Base-by-base conservation (phyloP, 176 grass and related monocot genomes). In the Rhynchospora tenuis region DNA sequence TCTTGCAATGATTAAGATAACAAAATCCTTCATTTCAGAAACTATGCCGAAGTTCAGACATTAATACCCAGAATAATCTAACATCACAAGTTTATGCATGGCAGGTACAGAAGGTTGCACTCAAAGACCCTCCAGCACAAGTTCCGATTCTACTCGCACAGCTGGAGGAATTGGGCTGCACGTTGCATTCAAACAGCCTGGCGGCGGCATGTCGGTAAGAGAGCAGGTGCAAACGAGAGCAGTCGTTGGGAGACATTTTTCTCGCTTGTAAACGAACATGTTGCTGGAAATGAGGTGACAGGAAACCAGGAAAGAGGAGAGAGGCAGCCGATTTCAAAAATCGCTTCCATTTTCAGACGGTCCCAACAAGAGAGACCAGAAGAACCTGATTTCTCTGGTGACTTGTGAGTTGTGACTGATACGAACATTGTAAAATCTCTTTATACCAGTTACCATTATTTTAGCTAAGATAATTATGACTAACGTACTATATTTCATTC, bases 141-240 rank as follows among this genome's bases (percentile, higher is more conserved):
- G 24, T 74, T 91, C 27, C 64, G 78, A 46, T 87, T 80, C 87
- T 74, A 78, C 19, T 94, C 87, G 1, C 47, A 87, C 78, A 78
- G 87, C 5, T 91, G 85, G 92, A 85, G 83, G 75, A 81, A 57
- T 55, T 94, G 89, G 87, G 87, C 89, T 15, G 82, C 81, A 3
- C 64, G 64, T 50, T 83, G 81, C 70, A 89, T 91, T 58, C 89
- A 94, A 47, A 80, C 70, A 3, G 83, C 82, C 72, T 86, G 82
- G 85, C 31, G 55, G 13, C 38, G 82, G 54, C 45, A 67, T 59
- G 29, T 17, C 5, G 89, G 73, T 6, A 88, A 84, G 47, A 85
- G 38, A 59, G 46, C 71, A 51, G 57, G 59, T 38, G 45, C 22
- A 80, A 67, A 65, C 31, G 19, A 87, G 47, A 80, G 62, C 16